Base-by-base conservation (phyloP, 257 asterid species). In the Nyctanthes arbortristis region DNA sequence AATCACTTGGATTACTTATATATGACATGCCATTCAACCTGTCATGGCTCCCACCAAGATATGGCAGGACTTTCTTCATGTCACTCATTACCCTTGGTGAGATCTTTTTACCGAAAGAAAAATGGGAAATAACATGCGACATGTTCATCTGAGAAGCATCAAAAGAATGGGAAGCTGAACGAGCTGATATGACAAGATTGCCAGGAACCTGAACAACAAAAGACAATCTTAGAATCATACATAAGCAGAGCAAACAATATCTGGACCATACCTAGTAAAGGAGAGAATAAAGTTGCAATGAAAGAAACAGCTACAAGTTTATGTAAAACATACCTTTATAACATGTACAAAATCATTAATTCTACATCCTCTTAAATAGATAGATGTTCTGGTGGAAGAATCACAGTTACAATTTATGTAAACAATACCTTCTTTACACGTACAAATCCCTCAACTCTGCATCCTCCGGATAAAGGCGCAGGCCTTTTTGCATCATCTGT, bases 111-210 rank as follows among this genome's bases (percentile, higher is more conserved):
- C 97, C 99, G 47, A 94, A 94, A 45, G 95, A 84, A 72, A 94
- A 85, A 68, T 87, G 91, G 76, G 87, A 73, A 78, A 91, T 81
- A 43, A 84, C 79, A 74, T 89, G 99, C 1, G 97, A 91, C 95
- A 91, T 94, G 84, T 94, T 94, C 99, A 94, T 94, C 87, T 91
- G 83, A 73, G 97, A 84, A 71, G 88, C 87, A 75, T 94, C 97
- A 73, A 94, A 94, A 62, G 99, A 94, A 79, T 94, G 99, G 57
- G 90, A 73, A 64, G 88, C 86, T 27, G 97, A 94, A 73, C 81
- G 93, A 75, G 99, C 99, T 32, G 97, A 94, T 72, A 94, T 75
- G 61, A 94, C 76, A 57, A 91, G 93, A 82, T 88, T 88, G 45
- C 99, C 97, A 13, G 97, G 97, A 70, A 94, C 97, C 99, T 91